Conservation (phyloP, 106 monocot genomes). For the Allium fistulosum region DNA sequence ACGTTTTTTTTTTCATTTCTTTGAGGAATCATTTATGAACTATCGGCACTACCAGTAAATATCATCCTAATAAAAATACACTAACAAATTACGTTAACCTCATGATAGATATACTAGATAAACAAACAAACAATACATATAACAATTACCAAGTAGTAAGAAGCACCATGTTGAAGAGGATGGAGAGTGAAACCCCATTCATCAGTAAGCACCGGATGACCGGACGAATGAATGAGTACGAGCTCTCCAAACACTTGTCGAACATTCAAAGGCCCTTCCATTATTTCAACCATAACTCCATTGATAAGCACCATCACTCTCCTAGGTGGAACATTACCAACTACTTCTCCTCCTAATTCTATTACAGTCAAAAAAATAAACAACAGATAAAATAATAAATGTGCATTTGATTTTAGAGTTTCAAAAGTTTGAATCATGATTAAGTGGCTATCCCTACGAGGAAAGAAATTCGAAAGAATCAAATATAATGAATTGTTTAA, state of each 20-base stretch:
- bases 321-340: conserved; percentile 6
- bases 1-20: no score
- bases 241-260: conserved; percentile 61
- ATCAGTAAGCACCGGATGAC: conserved; percentile 65
- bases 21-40: no score
- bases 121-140: no score
- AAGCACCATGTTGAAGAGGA: conserved; percentile 83
- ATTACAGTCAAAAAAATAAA: background rate
- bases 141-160: conserved; percentile 55
- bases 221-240: conserved; percentile 65
- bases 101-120: no score
- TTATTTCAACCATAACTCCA: conserved; percentile 58
- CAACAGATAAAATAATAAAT: background rate
- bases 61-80: no score
- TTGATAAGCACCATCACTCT: conserved; percentile 69
- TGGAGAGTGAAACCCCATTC: conserved; percentile 74
- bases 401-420: no score
- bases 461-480: background rate
- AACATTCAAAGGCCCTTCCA: conserved; percentile 35
- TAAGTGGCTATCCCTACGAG: conserved; percentile 1
- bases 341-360: background rate
- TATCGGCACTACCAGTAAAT: no score
- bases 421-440: no score
- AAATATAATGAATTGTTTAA: conserved; percentile 9
- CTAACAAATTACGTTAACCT: no score